phyloP scores from a whole-genome alignment of 1,284 basidiomycete species.

The Trametes sp. region DNA sequence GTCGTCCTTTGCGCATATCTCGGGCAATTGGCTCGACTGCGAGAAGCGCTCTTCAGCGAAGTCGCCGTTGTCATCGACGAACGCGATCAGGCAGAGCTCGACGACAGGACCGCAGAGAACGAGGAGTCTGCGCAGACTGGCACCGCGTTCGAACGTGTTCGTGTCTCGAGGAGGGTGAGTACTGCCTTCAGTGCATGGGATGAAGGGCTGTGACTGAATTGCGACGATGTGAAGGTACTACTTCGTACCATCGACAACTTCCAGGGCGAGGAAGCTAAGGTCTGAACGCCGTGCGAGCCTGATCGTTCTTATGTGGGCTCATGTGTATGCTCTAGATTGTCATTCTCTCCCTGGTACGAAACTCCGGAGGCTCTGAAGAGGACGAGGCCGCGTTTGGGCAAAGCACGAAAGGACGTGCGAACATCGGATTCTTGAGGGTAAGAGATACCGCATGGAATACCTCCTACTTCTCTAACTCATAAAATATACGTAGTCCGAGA shows the following conservation, averaged over 20 bases:
- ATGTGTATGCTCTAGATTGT: slow-evolving; percentile 50
- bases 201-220: not conserved
- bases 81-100: slow-evolving; percentile 66
- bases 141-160: slow-evolving; percentile 39
- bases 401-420: slow-evolving; percentile 44
- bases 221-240: slow-evolving; percentile 56
- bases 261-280: slow-evolving; percentile 72
- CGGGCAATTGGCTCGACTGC: slow-evolving; percentile 62
- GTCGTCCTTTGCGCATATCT: slow-evolving; percentile 80
- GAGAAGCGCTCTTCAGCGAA: slow-evolving; percentile 57
- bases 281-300: slow-evolving; percentile 4
- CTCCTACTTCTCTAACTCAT: not conserved
- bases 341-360: slow-evolving; percentile 76
- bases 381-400: slow-evolving; percentile 37
- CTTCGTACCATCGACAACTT: slow-evolving; percentile 81
- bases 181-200: not conserved
- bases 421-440: slow-evolving; percentile 79
- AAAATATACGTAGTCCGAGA: slow-evolving; percentile 52
- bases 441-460: slow-evolving; percentile 5
- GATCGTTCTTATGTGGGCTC: not conserved
- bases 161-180: slow-evolving; percentile 53
- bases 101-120: slow-evolving; percentile 48
- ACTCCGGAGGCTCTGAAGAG: slow-evolving; percentile 54
- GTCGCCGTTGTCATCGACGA: slow-evolving; percentile 75
- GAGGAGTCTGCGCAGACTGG: slow-evolving; percentile 37